A percentile compares a stretch with the other conserved stretches of the same genome.
phyloP scores from a whole-genome alignment of 2,329 filamentous ascomycete species.

The Hymenoscyphus scutula region DNA sequence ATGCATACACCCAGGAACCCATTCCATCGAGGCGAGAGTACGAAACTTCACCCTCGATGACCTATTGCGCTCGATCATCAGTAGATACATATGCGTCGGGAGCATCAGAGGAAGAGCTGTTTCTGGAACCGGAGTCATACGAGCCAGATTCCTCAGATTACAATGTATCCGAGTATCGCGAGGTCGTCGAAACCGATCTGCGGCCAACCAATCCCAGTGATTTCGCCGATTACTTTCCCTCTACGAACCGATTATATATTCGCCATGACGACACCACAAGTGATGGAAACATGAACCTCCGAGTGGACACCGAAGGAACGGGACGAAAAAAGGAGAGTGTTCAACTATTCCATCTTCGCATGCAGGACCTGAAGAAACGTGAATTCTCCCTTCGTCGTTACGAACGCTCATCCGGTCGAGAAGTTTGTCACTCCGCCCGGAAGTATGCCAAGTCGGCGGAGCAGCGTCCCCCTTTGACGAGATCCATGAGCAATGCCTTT shows the following conservation, averaged over 20 bases:
- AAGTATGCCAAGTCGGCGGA: constrained; percentile 60
- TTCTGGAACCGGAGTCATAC: constrained; percentile 47
- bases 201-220: constrained; percentile 76
- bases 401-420: constrained; percentile 86
- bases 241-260: constrained; percentile 74
- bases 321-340: constrained; percentile 57
- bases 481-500: constrained; percentile 58
- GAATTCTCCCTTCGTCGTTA: constrained; percentile 92
- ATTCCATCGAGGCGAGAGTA: constrained; percentile 21
- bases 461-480: constrained; percentile 40
- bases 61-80: constrained; percentile 38
- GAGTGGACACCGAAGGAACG: constrained; percentile 74
- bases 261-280: constrained; percentile 85
- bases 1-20: constrained; percentile 18
- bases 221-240: constrained; percentile 85
- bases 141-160: constrained; percentile 35
- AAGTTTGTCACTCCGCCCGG: constrained; percentile 82
- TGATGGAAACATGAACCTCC: constrained; percentile 96
- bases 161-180: constrained; percentile 44
- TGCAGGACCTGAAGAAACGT: constrained; percentile 83
- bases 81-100: constrained; percentile 75
- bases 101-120: constrained; percentile 54
- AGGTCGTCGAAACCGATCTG: constrained; percentile 62
- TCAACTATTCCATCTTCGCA: constrained; percentile 87
- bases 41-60: constrained; percentile 29